Conservation (phyloP, 257 asterid genomes). For the Agastache rugosa region DNA sequence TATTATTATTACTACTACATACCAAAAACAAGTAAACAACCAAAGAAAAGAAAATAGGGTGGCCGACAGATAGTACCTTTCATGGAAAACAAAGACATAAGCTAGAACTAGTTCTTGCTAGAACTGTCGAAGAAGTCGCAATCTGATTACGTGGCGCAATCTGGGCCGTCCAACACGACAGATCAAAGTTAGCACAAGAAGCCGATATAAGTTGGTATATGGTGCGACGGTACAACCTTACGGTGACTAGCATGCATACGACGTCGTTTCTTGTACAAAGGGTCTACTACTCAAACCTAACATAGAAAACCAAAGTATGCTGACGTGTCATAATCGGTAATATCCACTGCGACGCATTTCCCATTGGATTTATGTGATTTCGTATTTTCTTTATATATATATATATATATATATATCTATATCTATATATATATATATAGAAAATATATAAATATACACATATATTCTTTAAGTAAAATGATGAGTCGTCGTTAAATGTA, state of each 20-base stretch:
- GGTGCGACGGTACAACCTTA: neutral
- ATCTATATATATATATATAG: too few relatives aligned
- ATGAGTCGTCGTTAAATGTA: neutral
- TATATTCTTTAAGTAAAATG: neutral
- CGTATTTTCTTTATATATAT: neutral
- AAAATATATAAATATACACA: too few relatives aligned
- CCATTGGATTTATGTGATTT: neutral
- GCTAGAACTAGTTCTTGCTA: neutral
- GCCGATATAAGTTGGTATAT: neutral
- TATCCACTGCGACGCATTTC: neutral
- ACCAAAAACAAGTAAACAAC: neutral
- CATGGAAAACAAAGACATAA: neutral
- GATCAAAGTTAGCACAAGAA: neutral
- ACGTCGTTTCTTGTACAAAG: neutral
- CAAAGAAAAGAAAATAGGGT: neutral
- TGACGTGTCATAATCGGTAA: neutral
- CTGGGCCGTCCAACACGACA: neutral
- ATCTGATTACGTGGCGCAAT: constrained; percentile 24
- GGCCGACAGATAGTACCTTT: too few relatives aligned
- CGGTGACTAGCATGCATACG: neutral
- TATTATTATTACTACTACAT: neutral
- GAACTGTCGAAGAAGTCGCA: neutral
- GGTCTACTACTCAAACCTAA: too few relatives aligned
- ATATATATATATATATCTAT: neutral
- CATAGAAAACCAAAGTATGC: neutral